Conservation (phyloP, 2,329 filamentous ascomycete genomes). For the Cladophialophora immunda region DNA sequence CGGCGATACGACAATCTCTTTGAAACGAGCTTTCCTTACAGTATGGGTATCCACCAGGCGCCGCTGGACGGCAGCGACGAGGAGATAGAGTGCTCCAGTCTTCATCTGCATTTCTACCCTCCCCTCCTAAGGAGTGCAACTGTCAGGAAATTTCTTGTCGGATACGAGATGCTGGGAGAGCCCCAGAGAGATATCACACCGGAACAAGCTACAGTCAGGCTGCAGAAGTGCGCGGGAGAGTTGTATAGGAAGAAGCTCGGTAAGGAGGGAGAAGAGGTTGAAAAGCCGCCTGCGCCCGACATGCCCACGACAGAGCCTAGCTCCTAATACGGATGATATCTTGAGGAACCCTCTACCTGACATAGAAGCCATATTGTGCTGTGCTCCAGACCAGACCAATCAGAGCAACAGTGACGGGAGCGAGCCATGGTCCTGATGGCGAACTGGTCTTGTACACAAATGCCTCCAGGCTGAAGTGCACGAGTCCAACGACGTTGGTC, state of each 20-base stretch:
- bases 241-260: slow-evolving; percentile 77
- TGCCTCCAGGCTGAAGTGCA: slow-evolving; percentile 83
- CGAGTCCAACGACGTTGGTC: slow-evolving; percentile 80
- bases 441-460: slow-evolving; percentile 78
- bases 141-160: slow-evolving; percentile 94
- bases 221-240: slow-evolving; percentile 79
- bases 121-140: slow-evolving; percentile 91
- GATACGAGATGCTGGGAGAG: slow-evolving; percentile 95
- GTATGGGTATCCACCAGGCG: slow-evolving; percentile 95
- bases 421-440: slow-evolving; percentile 66
- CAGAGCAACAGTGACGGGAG: slow-evolving; percentile 66
- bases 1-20: slow-evolving; percentile 96
- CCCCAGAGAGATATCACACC: slow-evolving; percentile 98
- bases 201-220: slow-evolving; percentile 84
- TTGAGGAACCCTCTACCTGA: slow-evolving; percentile 47
- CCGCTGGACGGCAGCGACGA: slow-evolving; percentile 82
- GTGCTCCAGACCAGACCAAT: slow-evolving; percentile 69
- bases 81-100: slow-evolving; percentile 85
- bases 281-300: slow-evolving; percentile 31
- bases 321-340: not conserved
- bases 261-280: slow-evolving; percentile 26
- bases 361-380: slow-evolving; percentile 74
- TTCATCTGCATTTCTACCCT: slow-evolving; percentile 98
- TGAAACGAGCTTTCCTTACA: slow-evolving; percentile 96
- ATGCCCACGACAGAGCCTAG: slow-evolving; percentile 9